Percentiles rank a stretch among this genome's conserved stretches.
These are phyloP conservation scores for Galeopsis tetrahit DNA, from an alignment of 257 asterid species.

Conservation along the genomic window DNA sequence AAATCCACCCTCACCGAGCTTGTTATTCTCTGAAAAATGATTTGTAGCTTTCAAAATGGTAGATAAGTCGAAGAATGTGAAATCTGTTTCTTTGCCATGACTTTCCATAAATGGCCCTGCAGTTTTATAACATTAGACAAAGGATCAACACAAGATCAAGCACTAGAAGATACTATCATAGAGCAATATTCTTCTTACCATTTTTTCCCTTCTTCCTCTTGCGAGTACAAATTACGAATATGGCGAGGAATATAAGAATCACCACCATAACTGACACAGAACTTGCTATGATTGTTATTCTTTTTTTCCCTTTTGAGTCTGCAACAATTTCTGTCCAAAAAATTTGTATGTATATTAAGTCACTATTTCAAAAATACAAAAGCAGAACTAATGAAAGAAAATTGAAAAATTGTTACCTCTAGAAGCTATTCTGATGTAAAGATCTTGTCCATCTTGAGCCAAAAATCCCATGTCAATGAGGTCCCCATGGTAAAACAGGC, in stretches of 20 bases:
- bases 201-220: neutral
- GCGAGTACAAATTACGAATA: neutral
- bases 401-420: slow-evolving; percentile 15
- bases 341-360: too few species aligned
- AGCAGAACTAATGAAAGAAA: too few species aligned
- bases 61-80: neutral
- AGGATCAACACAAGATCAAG: neutral
- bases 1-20: slow-evolving; percentile 22
- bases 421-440: slow-evolving; percentile 46
- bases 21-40: neutral
- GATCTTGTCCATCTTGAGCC: slow-evolving; percentile 17
- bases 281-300: neutral
- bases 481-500: slow-evolving; percentile 49
- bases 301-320: neutral
- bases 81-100: neutral
- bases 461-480: slow-evolving; percentile 41
- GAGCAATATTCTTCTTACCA: too few species aligned
- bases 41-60: neutral
- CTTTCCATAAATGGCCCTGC: neutral
- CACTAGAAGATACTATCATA: neutral
- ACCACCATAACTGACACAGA: neutral
- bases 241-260: neutral
- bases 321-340: neutral
- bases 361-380: too few species aligned
- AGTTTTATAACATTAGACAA: neutral